Percentiles rank a stretch among this genome's conserved stretches.
phyloP scores from a whole-genome alignment of 345 rosid genomes.

The Cardamine resedifolia region DNA sequence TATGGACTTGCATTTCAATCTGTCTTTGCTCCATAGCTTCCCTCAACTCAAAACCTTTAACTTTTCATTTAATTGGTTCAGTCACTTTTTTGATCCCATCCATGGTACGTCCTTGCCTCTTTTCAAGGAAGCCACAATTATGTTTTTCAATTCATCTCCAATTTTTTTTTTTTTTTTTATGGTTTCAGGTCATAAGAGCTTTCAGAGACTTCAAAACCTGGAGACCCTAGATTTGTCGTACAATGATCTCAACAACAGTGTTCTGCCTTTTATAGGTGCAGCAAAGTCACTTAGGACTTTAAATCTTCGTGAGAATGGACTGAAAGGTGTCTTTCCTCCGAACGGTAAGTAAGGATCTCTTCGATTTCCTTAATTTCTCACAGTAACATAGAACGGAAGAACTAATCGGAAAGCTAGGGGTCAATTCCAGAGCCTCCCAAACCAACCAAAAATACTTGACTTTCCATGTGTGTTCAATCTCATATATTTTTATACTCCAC shows the following conservation, averaged over 20 bases:
- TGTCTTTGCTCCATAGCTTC: conserved; percentile 20
- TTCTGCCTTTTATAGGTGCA: background rate
- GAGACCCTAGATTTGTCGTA: background rate
- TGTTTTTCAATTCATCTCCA: background rate
- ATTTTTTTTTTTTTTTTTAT: background rate
- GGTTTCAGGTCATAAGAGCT: conserved; percentile 12
- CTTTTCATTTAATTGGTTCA: background rate
- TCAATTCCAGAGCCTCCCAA: background rate
- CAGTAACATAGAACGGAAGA: background rate
- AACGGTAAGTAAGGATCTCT: background rate
- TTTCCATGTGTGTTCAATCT: too few species aligned
- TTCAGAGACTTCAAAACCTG: background rate
- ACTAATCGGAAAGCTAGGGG: background rate
- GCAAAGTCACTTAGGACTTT: conserved; percentile 8
- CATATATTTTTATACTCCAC: too few species aligned
- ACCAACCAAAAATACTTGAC: background rate
- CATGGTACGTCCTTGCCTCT: background rate
- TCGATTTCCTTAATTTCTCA: background rate
- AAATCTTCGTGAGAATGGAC: background rate
- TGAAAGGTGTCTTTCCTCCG: background rate
- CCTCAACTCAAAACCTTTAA: background rate
- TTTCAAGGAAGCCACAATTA: background rate
- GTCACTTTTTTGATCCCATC: conserved; percentile 4
- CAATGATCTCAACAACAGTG: background rate
- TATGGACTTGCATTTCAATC: too few species aligned